phyloP scores from a whole-genome alignment of 345 rosid genomes.

The Salix dunnii region DNA sequence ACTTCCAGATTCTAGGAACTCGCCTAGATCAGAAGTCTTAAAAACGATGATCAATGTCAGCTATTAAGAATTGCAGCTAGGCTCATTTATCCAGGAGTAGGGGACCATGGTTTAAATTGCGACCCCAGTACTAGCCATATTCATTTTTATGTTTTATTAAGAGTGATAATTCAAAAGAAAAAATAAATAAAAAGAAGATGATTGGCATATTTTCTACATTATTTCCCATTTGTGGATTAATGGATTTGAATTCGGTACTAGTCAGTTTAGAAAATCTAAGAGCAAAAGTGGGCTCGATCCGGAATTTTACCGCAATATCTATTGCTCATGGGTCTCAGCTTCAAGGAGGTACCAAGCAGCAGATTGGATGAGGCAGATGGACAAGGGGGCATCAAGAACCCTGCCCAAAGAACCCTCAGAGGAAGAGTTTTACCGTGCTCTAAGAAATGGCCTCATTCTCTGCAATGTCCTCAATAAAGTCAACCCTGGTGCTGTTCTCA shows the following conservation, averaged over 20 bases:
- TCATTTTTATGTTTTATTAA: too few relatives aligned
- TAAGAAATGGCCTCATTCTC: conserved; percentile 86
- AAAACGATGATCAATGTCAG: too few relatives aligned
- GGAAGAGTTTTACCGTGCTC: conserved; percentile 67
- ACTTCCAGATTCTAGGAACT: too few relatives aligned
- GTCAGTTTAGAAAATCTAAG: not conserved
- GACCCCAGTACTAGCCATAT: too few relatives aligned
- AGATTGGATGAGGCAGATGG: conserved; percentile 88
- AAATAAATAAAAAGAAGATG: too few relatives aligned
- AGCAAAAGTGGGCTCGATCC: not conserved
- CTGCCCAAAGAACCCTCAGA: conserved; percentile 73
- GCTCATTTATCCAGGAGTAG: too few relatives aligned
- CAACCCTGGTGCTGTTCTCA: conserved; percentile 88
- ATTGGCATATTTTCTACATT: too few relatives aligned
- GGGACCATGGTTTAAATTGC: too few relatives aligned
- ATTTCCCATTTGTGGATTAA: not conserved
- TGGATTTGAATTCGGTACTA: not conserved
- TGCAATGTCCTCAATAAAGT: conserved; percentile 97
- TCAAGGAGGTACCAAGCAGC: conserved; percentile 84
- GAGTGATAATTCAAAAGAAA: too few relatives aligned
- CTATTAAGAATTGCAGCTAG: too few relatives aligned
- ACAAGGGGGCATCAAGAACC: conserved; percentile 51
- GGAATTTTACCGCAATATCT: not conserved
- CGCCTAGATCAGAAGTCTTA: too few relatives aligned
- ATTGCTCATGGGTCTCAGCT: conserved; percentile 37